These are phyloP conservation scores for Podila clonocystis DNA, from an alignment of 192 early-diverging fungal species.

Conservation along the genomic window DNA sequence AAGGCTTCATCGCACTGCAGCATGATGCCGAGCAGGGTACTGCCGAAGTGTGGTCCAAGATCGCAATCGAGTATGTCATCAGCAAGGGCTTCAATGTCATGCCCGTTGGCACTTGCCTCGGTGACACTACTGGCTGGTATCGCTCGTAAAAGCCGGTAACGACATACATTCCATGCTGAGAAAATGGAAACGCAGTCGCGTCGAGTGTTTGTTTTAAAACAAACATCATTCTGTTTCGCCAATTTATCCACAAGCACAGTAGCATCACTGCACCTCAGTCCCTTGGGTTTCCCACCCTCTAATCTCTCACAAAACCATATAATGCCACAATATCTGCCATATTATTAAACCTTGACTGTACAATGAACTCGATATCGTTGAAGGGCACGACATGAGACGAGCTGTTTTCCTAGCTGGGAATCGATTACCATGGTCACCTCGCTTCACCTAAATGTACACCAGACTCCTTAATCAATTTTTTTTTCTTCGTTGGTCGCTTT, in stretches of 20 bases:
- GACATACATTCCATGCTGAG: background rate
- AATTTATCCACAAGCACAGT: no score
- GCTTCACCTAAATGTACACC: no score
- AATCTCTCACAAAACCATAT: background rate
- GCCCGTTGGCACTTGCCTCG: conserved; percentile 53
- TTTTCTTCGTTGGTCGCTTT: no score
- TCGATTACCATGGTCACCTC: no score
- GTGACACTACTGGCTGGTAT: conserved; percentile 2
- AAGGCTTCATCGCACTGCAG: conserved; percentile 20
- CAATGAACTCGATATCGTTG: no score
- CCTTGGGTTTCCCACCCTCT: background rate
- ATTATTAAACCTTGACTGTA: no score
- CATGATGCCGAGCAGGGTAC: conserved; percentile 51
- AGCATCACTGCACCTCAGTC: background rate
- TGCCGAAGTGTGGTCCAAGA: conserved; percentile 41
- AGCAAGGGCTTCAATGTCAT: conserved; percentile 44
- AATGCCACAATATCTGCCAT: no score
- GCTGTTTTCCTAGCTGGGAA: no score
- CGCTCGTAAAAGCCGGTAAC: background rate
- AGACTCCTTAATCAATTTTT: no score
- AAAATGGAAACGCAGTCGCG: background rate
- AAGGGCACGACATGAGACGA: no score
- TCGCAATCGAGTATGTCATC: conserved; percentile 47
- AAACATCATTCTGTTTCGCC: no score
- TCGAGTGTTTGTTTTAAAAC: background rate